Evolutionary conservation across 148 eudicot genomes (phyloP), one percentile per base, ranked within the genome.

Genomic region (Pouteria glomerata): DNA sequence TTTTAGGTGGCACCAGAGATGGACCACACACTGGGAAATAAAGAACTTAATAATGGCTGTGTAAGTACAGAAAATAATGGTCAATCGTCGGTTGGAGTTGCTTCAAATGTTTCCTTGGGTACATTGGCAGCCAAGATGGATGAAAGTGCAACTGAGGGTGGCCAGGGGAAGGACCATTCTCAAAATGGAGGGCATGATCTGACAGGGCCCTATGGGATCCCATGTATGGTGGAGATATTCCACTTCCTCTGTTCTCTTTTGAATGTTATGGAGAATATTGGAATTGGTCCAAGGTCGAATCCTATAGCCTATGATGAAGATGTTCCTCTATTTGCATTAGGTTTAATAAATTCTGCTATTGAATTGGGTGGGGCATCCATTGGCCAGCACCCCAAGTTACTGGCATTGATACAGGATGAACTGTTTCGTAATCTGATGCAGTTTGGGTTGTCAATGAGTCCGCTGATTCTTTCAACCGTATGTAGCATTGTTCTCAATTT

Each of bases 151-250:
- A 57, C 57, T 71, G 77, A 77, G 55, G 63, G 79, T 61, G 86
- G 80, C 33, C 82, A 84, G 68, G 94, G 87, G 76, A 90, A 84
- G 79, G 91, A 85, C 72, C 67, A 41, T 78, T 77, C 66, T 69
- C 79, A 71, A 89, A n/a, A n/a, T n/a, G n/a, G n/a, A n/a, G n/a
- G n/a, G n/a, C n/a, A n/a, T n/a, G n/a, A n/a, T n/a, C n/a, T 85
- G 93, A 79, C 68, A 44, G 96, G 85, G 78, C 93, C 96, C 26
- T 91, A 87, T 84, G 98, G 98, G 15, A 82, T 87, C 39, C 97
- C 97, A 11, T 87, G 89, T 77, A 94, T 94, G 98, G 92, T 91
- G 75, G 97, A 94, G 80, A 88, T 94, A 65, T 91, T 94, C 71
- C 85, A 89, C 56, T 94, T 94, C 74, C 75, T 94, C 7, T 94